phyloP scores from a whole-genome alignment of 2,329 filamentous ascomycete species.

The Zasmidium cellare region DNA sequence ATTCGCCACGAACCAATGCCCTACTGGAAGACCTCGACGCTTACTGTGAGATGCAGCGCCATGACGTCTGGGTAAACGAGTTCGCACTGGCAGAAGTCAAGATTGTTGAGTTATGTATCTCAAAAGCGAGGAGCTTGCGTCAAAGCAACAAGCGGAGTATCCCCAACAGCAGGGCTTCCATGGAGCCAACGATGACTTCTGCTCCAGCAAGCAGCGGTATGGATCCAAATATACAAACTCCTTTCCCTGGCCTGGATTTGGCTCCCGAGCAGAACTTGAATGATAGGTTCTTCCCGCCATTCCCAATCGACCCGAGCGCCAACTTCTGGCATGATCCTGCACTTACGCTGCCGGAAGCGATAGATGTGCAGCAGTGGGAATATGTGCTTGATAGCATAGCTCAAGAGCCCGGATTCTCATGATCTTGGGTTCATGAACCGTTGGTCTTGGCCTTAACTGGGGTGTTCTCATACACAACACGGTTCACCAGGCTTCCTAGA shows the following conservation, averaged over 20 bases:
- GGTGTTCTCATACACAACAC: constrained; percentile 9
- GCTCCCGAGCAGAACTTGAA: neutral
- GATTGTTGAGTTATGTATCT: neutral
- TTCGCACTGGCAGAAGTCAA: neutral
- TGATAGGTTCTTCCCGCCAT: neutral
- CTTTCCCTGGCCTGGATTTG: neutral
- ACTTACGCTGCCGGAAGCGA: neutral
- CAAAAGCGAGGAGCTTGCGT: neutral
- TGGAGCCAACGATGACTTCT: neutral
- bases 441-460: neutral
- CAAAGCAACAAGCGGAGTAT: neutral
- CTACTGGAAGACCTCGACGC: neutral
- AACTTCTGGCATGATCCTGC: neutral
- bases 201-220: neutral
- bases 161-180: neutral
- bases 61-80: neutral
- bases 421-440: neutral
- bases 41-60: neutral
- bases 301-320: neutral
- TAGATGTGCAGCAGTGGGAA: neutral
- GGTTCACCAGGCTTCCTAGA: constrained; percentile 14
- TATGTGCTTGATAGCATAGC: neutral
- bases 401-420: neutral
- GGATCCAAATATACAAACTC: neutral
- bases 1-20: neutral